A percentile compares a stretch with the other conserved stretches of the same genome.
These are phyloP conservation scores for Phytophthora kernoviae DNA, from an alignment of 352 stramenopile genomes.

Conservation along the genomic window DNA sequence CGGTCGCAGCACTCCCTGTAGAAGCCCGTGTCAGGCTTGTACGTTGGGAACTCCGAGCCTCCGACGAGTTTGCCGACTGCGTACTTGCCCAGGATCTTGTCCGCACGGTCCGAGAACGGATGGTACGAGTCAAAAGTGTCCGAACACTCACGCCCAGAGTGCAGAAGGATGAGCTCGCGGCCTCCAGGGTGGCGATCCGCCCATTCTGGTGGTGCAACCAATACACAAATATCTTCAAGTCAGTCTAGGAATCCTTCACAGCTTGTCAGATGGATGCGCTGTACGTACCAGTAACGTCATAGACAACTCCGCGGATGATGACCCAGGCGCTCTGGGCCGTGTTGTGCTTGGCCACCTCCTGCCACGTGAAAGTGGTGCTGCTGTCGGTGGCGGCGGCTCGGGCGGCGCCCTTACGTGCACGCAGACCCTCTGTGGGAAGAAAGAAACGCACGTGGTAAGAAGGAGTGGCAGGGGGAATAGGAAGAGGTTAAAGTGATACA, in stretches of 20 bases:
- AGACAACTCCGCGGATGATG: constrained; percentile 93
- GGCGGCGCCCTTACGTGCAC: constrained; percentile 58
- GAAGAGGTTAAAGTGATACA: not conserved
- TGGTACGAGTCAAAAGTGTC: constrained; percentile 93
- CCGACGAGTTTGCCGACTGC: constrained; percentile 83
- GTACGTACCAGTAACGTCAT: constrained; percentile 89
- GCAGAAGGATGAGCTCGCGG: constrained; percentile 78
- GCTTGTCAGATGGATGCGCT: too few species aligned
- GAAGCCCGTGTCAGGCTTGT: constrained; percentile 92
- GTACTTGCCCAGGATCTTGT: constrained; percentile 86
- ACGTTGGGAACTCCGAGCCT: constrained; percentile 86
- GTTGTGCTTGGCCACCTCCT: constrained; percentile 96
- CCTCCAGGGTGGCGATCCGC: constrained; percentile 85
- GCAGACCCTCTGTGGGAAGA: constrained; percentile 39
- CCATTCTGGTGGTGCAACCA: constrained; percentile 55
- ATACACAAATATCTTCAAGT: too few species aligned
- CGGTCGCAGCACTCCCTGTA: constrained; percentile 88
- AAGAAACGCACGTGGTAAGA: not conserved
- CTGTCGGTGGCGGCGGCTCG: constrained; percentile 17
- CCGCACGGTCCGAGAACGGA: constrained; percentile 82
- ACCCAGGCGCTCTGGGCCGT: constrained; percentile 96
- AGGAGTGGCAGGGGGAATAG: not conserved
- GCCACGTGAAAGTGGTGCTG: constrained; percentile 86
- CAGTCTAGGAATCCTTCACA: too few species aligned
- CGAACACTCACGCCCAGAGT: constrained; percentile 82